These are phyloP conservation scores for Turritis glabra DNA, from an alignment of 345 rosid genomes.

Conservation along the genomic window DNA sequence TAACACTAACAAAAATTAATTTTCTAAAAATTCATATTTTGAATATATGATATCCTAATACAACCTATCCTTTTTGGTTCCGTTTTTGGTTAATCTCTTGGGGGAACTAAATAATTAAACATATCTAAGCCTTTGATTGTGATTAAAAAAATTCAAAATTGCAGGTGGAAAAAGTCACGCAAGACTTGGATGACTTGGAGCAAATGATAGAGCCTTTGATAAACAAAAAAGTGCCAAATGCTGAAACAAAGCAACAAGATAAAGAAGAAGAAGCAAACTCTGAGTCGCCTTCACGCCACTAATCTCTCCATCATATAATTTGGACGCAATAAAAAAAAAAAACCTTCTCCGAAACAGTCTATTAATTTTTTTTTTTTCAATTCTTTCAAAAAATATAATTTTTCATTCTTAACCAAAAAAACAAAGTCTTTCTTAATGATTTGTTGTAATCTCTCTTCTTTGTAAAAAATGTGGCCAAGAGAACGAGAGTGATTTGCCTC, in stretches of 20 bases:
- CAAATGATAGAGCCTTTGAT: slow-evolving; percentile 54
- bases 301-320: slow-evolving; percentile 15
- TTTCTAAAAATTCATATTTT: too few species aligned
- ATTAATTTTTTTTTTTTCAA: neutral
- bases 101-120: too few species aligned
- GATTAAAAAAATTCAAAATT: neutral
- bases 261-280: slow-evolving; percentile 27
- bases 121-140: slow-evolving; percentile 2
- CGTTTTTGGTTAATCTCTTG: too few species aligned
- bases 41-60: too few species aligned
- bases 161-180: slow-evolving; percentile 56
- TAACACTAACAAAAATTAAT: too few species aligned
- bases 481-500: neutral
- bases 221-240: slow-evolving; percentile 31
- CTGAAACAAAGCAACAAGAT: slow-evolving; percentile 27
- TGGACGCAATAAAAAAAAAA: neutral
- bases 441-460: neutral
- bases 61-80: too few species aligned
- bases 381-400: neutral
- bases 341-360: neutral
- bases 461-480: neutral
- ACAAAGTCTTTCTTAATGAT: neutral
- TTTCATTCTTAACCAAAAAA: too few species aligned
- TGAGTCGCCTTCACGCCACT: slow-evolving; percentile 29
- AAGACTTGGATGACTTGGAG: slow-evolving; percentile 61